Conservation (phyloP, 177 flowering plant genomes). For the Vitis hybrid region DNA sequence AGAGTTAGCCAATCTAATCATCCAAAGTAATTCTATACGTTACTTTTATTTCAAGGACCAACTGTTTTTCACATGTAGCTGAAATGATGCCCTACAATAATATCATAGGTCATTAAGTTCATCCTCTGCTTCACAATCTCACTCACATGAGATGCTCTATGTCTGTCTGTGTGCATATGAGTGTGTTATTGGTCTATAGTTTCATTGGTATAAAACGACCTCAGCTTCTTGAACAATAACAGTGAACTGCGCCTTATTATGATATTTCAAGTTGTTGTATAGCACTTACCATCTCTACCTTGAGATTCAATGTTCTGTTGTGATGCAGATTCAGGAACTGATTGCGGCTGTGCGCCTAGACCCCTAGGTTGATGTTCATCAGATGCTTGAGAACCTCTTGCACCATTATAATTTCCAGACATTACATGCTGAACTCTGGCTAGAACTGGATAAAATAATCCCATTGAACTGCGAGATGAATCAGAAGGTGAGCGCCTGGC, state of each 20-base stretch:
- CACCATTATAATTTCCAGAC: slow-evolving; percentile 28
- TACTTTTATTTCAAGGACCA: no score
- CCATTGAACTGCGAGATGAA: slow-evolving; percentile 37
- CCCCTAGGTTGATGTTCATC: slow-evolving; percentile 18
- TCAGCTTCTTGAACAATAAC: no score
- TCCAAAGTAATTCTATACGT: no score
- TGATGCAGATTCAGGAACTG: slow-evolving; percentile 23
- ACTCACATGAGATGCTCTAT: no score
- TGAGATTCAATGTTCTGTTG: slow-evolving; percentile 24
- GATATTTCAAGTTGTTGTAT: not conserved
- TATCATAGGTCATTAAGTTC: no score
- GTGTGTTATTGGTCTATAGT: no score
- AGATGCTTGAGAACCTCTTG: slow-evolving; percentile 34
- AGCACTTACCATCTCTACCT: slow-evolving; percentile 24
- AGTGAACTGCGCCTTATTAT: not conserved
- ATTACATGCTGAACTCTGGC: slow-evolving; percentile 48
- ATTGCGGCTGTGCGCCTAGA: slow-evolving; percentile 23
- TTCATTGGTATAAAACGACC: no score
- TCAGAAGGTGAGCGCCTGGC: slow-evolving; percentile 33
- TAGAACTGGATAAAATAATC: slow-evolving; percentile 53
- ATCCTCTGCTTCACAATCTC: no score
- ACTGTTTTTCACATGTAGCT: no score
- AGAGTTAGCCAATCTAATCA: no score
- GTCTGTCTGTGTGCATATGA: no score
- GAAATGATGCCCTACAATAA: no score